These are phyloP conservation scores for Didymella arachidicola DNA, from an alignment of 2,329 filamentous ascomycete genomes.

Conservation along the genomic window DNA sequence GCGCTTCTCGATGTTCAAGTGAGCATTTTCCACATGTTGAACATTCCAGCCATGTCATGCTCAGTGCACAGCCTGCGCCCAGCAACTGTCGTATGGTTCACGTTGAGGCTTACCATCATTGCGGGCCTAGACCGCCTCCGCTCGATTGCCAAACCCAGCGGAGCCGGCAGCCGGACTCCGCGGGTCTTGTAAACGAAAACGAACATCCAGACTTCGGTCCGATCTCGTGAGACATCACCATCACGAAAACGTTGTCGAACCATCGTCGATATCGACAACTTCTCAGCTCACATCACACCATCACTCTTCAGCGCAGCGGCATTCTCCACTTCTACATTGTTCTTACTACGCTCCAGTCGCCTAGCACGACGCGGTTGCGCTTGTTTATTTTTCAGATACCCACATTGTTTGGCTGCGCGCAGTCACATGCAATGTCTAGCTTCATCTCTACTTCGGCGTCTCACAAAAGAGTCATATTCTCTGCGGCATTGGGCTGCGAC, in stretches of 20 bases:
- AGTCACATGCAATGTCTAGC: slow-evolving; percentile 21
- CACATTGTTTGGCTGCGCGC: slow-evolving; percentile 27
- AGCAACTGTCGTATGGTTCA: slow-evolving; percentile 23
- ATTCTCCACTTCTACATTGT: slow-evolving; percentile 30
- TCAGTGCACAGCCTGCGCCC: slow-evolving; percentile 29
- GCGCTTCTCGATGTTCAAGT: slow-evolving; percentile 51
- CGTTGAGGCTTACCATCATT: slow-evolving; percentile 25
- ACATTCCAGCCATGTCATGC: slow-evolving; percentile 26
- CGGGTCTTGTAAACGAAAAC: slow-evolving; percentile 18
- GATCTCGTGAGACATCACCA: slow-evolving; percentile 14
- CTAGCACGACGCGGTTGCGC: slow-evolving; percentile 17
- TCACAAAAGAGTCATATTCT: slow-evolving; percentile 16
- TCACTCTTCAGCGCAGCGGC: slow-evolving; percentile 17
- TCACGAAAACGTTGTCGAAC: slow-evolving; percentile 18
- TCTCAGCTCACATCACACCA: slow-evolving; percentile 8
- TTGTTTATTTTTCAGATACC: slow-evolving; percentile 37
- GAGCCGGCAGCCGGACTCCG: slow-evolving; percentile 23
- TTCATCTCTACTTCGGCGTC: slow-evolving; percentile 32
- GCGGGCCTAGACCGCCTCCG: slow-evolving; percentile 32
- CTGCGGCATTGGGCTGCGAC: slow-evolving; percentile 23
- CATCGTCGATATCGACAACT: slow-evolving; percentile 12
- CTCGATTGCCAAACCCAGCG: slow-evolving; percentile 17
- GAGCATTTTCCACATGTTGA: slow-evolving; percentile 20
- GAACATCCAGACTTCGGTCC: slow-evolving; percentile 18
- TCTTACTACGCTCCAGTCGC: slow-evolving; percentile 24